Conservation (phyloP, 78 protist species). For the Capsaspora owczarzaki region DNA sequence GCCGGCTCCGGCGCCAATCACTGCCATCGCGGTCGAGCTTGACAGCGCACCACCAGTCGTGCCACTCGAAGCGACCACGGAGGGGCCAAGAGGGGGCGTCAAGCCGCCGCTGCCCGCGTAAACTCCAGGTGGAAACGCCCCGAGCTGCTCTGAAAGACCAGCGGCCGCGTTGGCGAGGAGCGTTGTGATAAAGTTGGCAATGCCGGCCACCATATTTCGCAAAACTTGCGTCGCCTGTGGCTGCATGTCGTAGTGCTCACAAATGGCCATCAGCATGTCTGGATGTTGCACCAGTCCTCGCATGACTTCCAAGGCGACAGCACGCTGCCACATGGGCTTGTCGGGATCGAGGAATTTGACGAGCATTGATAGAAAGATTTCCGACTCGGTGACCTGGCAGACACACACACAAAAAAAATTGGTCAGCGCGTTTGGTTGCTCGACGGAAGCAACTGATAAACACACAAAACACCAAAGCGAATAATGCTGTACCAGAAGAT, state of each 20-base stretch:
- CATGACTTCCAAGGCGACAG: constrained; percentile 13
- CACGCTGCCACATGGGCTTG: constrained; percentile 18
- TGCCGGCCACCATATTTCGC: neutral
- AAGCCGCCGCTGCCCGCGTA: no score
- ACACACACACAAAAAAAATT: neutral
- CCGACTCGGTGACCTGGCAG: constrained; percentile 19
- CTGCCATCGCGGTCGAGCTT: no score
- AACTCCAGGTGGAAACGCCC: no score
- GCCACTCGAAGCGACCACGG: no score
- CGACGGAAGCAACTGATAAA: no score
- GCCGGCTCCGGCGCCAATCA: no score
- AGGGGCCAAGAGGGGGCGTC: no score
- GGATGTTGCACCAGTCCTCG: constrained; percentile 6
- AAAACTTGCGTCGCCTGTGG: constrained; percentile 7
- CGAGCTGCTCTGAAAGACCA: no score
- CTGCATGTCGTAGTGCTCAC: constrained; percentile 17
- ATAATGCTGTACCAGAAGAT: neutral
- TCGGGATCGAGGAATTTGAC: constrained; percentile 17
- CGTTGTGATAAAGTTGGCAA: neutral
- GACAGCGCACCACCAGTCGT: no score
- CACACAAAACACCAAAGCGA: neutral
- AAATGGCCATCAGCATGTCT: neutral
- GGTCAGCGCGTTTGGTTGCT: no score
- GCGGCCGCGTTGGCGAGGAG: no score
- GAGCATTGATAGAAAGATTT: constrained; percentile 28